phyloP scores from a whole-genome alignment of 495 filamentous ascomycete species.

The Recurvomyces mirabilis region DNA sequence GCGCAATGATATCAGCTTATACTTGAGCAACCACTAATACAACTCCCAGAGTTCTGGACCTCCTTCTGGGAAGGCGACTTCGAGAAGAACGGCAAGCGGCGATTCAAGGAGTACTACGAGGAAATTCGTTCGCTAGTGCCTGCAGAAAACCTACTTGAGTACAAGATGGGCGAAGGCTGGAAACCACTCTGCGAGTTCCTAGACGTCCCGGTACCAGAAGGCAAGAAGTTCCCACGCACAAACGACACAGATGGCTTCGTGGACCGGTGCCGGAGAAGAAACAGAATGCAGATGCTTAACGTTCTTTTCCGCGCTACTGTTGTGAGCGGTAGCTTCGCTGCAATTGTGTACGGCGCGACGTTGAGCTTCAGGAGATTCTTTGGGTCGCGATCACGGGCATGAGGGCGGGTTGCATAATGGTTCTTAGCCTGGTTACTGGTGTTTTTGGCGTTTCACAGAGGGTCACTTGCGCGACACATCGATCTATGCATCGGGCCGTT shows the following conservation, averaged over 20 bases:
- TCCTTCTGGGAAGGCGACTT: conserved; percentile 28
- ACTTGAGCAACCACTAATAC: not conserved
- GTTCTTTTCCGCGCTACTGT: conserved; percentile 42
- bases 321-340: conserved; percentile 33
- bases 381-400: not conserved
- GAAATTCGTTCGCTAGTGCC: conserved; percentile 24
- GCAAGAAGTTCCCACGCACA: conserved; percentile 36
- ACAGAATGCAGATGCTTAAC: conserved; percentile 53
- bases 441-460: too few species aligned
- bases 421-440: too few species aligned
- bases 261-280: conserved; percentile 45
- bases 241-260: conserved; percentile 48
- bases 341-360: conserved; percentile 18
- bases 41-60: conserved; percentile 24
- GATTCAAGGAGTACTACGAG: conserved; percentile 26
- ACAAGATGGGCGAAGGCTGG: conserved; percentile 56
- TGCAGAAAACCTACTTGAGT: conserved; percentile 50
- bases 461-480: too few species aligned
- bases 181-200: conserved; percentile 57
- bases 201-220: conserved; percentile 46
- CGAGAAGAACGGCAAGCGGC: conserved; percentile 27
- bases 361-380: conserved; percentile 15
- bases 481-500: too few species aligned
- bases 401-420: too few species aligned
- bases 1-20: not conserved